Evolutionary conservation across 2,329 filamentous ascomycete species (phyloP), one percentile per base, ranked within the genome.

Genomic region (Ascomycota sp.): DNA sequence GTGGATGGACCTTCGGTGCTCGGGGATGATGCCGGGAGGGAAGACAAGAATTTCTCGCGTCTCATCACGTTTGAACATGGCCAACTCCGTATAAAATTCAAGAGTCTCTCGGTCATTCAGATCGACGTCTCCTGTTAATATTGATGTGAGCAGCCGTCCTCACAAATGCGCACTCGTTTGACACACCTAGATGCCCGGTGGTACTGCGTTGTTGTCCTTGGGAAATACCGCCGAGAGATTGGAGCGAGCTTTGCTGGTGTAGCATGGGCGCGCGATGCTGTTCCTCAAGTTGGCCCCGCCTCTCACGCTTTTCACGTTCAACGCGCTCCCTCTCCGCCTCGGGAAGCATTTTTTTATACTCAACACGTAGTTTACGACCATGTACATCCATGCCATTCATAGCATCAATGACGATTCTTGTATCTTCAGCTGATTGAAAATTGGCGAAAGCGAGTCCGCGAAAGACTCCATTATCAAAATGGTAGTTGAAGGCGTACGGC

Each of bases 341-440:
- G 1, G 89, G 89, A 5, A 98, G 68, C 89, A 98, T 95, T 59
- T 95, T 95, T 65, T 98, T 98, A 60, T 95, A 98, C 53, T 98
- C 89, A 19, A 98, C 89, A 29, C 89, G 69, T 40, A 98, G 59
- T 57, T 95, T 95, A 36, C 89, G 70, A 27, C 89, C 89, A 48
- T 93, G 83, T 7, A 98, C 69, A 46, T 95, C 89, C 52, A 94
- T 78, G 42, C 92, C 83, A 47, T 98, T 98, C 65, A 98, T 77
- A 30, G 76, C 68, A 34, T 93, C 78, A 37, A 98, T 98, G 29
- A 95, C 89, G 29, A 76, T 67, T 9, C 80, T 77, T 1, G 89
- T 98, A 52, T 98, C 89, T 39, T 94, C 80, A 1, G 89, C 73
- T 11, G 82, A 93, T 23, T 89, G 92, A 52, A 95, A 98, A 56